These are phyloP conservation scores for Candida insectorum DNA, from an alignment of 805 yeast genomes.

Conservation along the genomic window DNA sequence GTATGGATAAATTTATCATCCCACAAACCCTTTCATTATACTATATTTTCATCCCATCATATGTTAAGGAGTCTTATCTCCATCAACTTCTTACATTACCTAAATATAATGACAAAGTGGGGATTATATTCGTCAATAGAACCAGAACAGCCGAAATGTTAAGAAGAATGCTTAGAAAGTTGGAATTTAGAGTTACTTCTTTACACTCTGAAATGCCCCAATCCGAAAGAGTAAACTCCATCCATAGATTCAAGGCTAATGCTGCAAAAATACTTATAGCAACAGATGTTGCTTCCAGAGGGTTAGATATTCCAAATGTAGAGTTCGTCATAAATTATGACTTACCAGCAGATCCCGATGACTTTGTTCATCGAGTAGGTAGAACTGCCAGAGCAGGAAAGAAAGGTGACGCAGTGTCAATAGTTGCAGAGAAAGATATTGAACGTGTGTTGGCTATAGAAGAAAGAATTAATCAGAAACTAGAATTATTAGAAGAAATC, in stretches of 20 bases:
- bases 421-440: conserved; percentile 85
- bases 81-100: conserved; percentile 63
- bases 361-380: conserved; percentile 95
- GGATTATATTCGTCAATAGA: conserved; percentile 86
- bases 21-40: conserved; percentile 67
- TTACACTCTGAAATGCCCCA: conserved; percentile 95
- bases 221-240: conserved; percentile 81
- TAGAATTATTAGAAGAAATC: conserved; percentile 70
- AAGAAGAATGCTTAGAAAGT: conserved; percentile 66
- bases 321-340: conserved; percentile 88
- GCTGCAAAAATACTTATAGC: conserved; percentile 93
- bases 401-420: conserved; percentile 74
- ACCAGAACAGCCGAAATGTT: conserved; percentile 87
- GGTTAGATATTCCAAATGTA: conserved; percentile 92
- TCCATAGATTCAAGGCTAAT: conserved; percentile 89
- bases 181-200: conserved; percentile 82
- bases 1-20: conserved; percentile 70
- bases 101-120: conserved; percentile 61
- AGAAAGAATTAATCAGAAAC: conserved; percentile 72
- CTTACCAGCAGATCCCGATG: conserved; percentile 94
- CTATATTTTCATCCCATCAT: conserved; percentile 77
- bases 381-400: conserved; percentile 99
- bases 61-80: conserved; percentile 86
- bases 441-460: conserved; percentile 81
- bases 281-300: conserved; percentile 97